These are phyloP conservation scores for Colletotrichum trifolii DNA, from an alignment of 2,329 filamentous ascomycete species.

Conservation along the genomic window DNA sequence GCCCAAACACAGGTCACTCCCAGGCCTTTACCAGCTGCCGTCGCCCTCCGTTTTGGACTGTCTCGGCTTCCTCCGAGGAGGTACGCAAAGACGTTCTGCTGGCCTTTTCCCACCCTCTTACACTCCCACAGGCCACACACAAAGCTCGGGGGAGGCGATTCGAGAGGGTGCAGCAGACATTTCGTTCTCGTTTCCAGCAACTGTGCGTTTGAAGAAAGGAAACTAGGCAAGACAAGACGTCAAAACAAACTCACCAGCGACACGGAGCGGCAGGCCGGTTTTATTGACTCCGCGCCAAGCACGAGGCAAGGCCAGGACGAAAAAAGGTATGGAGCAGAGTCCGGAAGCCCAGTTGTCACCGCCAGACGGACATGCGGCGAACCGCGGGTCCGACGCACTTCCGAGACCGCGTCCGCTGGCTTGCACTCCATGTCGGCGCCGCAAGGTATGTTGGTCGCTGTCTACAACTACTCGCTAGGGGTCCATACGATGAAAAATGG, in stretches of 20 bases:
- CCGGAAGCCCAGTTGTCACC: conserved; percentile 32
- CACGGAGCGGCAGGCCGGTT: conserved; percentile 6
- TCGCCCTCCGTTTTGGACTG: no score
- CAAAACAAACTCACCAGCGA: neutral
- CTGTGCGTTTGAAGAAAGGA: neutral
- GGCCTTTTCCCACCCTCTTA: neutral
- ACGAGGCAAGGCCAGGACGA: neutral
- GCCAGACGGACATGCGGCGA: conserved; percentile 34
- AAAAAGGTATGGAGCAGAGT: conserved; percentile 31
- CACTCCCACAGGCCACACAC: conserved; percentile 3
- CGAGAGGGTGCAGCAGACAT: neutral
- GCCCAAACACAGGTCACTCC: conserved; percentile 15
- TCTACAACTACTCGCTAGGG: neutral
- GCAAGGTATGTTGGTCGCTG: conserved; percentile 25
- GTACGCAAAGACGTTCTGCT: neutral
- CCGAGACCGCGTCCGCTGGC: conserved; percentile 35
- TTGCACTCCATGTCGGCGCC: conserved; percentile 36
- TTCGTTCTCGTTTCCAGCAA: conserved; percentile 8
- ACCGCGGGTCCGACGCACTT: conserved; percentile 34
- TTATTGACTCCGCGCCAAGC: conserved; percentile 16
- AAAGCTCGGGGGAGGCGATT: neutral
- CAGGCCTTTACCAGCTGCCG: neutral
- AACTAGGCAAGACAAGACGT: neutral
- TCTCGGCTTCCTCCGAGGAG: no score
- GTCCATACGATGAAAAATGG: neutral